These are phyloP conservation scores for Tetrahymena malaccensis DNA, from an alignment of 73 alveolate species.

Conservation along the genomic window DNA sequence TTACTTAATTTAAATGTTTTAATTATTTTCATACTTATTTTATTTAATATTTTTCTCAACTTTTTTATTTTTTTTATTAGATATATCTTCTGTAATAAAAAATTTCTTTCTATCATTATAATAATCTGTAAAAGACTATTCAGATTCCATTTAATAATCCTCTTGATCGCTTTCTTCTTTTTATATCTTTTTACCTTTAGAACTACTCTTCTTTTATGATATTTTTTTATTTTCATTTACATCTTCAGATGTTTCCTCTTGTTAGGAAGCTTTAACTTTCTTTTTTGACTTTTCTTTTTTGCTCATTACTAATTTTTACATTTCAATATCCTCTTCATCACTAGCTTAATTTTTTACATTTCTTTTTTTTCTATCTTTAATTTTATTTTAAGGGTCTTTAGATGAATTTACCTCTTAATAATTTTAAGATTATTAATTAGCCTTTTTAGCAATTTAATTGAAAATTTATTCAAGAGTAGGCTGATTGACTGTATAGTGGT, in stretches of 20 bases:
- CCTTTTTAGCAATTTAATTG: slow-evolving; percentile 39
- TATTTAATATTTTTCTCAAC: neutral
- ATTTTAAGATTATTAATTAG: neutral
- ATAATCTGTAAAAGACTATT: neutral
- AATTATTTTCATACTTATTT: neutral
- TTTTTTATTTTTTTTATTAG: neutral
- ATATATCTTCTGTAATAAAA: neutral
- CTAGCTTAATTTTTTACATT: neutral
- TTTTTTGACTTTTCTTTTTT: neutral
- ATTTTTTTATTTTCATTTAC: too few relatives aligned
- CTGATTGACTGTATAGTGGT: slow-evolving; percentile 36
- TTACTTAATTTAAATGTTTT: too few relatives aligned
- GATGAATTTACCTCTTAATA: neutral
- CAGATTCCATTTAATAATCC: neutral
- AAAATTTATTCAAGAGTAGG: slow-evolving; percentile 47
- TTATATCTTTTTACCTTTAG: neutral
- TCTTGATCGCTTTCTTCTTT: neutral
- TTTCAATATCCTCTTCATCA: neutral
- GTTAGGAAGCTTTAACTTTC: neutral
- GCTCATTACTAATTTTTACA: neutral
- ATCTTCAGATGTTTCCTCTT: neutral
- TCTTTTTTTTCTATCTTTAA: neutral
- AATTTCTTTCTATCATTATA: neutral
- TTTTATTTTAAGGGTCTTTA: neutral
- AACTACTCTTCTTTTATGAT: neutral